These are phyloP conservation scores for Xerocomus potaroensis DNA, from an alignment of 768 basidiomycete species.

Conservation along the genomic window DNA sequence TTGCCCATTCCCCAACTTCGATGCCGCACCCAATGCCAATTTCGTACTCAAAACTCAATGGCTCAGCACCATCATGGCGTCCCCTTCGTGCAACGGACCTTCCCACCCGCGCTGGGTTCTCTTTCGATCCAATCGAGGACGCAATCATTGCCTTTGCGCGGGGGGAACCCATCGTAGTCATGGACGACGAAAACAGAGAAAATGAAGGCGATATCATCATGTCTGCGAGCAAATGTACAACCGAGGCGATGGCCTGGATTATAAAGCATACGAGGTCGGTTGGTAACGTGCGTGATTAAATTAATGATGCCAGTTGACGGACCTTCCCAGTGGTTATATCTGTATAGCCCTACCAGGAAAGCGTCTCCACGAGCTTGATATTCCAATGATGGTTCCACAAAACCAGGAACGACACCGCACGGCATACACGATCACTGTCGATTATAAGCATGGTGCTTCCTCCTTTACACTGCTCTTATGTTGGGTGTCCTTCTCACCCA, in stretches of 20 bases:
- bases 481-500: not conserved
- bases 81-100: conserved; percentile 19
- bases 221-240: conserved; percentile 77
- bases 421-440: conserved; percentile 94
- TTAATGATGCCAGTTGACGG: conserved; percentile 8
- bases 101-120: conserved; percentile 37
- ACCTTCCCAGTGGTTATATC: conserved; percentile 74
- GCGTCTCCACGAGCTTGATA: conserved; percentile 69
- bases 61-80: conserved; percentile 14
- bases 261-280: conserved; percentile 90
- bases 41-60: conserved; percentile 10
- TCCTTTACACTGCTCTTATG: not conserved
- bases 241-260: conserved; percentile 99
- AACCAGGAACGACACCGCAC: conserved; percentile 92
- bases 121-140: conserved; percentile 78
- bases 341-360: conserved; percentile 79
- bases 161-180: conserved; percentile 93
- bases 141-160: conserved; percentile 70
- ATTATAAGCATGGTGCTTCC: conserved; percentile 75
- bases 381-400: conserved; percentile 91
- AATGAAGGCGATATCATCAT: conserved; percentile 98
- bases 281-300: not conserved
- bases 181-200: conserved; percentile 95
- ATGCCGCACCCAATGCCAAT: not conserved
- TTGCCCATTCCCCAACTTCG: conserved; percentile 6